A percentile compares a stretch with the other conserved stretches of the same genome.
Conservation (phyloP, 768 basidiomycete species). For the Suillus subluteus region DNA sequence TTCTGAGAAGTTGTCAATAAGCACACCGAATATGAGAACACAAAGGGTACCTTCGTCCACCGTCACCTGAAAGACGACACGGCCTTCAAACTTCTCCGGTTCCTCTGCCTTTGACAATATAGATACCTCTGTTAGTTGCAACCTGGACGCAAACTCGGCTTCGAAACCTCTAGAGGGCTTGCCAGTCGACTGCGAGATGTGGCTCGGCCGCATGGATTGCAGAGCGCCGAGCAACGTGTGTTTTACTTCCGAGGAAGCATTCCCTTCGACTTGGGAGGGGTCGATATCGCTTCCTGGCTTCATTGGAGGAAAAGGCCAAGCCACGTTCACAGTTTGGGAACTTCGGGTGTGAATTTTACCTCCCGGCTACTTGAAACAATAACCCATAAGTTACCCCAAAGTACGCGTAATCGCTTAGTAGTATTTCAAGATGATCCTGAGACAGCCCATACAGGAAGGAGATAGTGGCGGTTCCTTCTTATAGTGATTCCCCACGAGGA, state of each 20-base stretch:
- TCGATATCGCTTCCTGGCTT: slow-evolving; percentile 15
- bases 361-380: not conserved
- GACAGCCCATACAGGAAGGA: not conserved
- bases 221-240: slow-evolving; percentile 27
- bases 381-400: not conserved
- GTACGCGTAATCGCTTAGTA: not conserved
- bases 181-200: slow-evolving; percentile 13
- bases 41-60: slow-evolving; percentile 46
- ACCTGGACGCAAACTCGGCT: slow-evolving; percentile 23
- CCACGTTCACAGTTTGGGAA: not conserved
- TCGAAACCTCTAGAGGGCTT: slow-evolving; percentile 25
- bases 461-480: not conserved
- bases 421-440: not conserved
- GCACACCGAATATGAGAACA: not conserved
- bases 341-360: not conserved
- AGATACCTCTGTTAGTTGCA: slow-evolving; percentile 45
- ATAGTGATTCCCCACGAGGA: not conserved
- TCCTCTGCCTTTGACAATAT: slow-evolving; percentile 48
- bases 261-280: slow-evolving; percentile 30
- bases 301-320: not conserved
- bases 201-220: slow-evolving; percentile 9
- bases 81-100: slow-evolving; percentile 44
- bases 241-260: slow-evolving; percentile 32
- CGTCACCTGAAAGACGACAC: slow-evolving; percentile 47
- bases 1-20: slow-evolving; percentile 37